Evolutionary conservation across 2,329 filamentous ascomycete species (phyloP), one percentile per base, ranked within the genome.

Genomic region (Onygena corvina): DNA sequence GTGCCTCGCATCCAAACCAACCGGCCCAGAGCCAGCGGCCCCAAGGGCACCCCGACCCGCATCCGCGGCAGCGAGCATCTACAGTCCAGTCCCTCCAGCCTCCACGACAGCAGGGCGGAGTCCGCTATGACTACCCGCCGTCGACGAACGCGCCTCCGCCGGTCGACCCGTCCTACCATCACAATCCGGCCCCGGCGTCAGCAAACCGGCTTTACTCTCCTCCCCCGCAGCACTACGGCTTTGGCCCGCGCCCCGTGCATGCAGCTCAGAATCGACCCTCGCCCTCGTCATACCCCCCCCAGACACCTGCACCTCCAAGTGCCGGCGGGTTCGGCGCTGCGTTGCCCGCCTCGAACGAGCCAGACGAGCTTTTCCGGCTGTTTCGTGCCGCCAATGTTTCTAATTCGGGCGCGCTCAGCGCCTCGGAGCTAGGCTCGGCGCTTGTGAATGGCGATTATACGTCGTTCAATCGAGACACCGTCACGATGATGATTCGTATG

Each of bases 401-500:
- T 78, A 83, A 80, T 50, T 87, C 77, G 47, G 89, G 90, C 16
- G 80, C 88, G 56, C 76, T 98, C 42, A 88, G 84, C 2, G 89
- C 94, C 67, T 75, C 76, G 47, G 90, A 96, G 67, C 81, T 98
- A 9, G 83, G 86, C 7, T 83, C 85, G 1, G 92, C 92, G 16
- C 80, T 98, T 4, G 89, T 96, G 52, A 98, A 98, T 63, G 90
- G 89, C 49, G 92, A 98, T 73, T 95, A 86, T 79, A 86, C 86
- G 1, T 79, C 87, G 3, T 98, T 98, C 65, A 89, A 98, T 67
- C 76, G 81, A 3, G 85, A 94, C 59, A 98, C 92, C 1, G 89
- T 96, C 56, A 84, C 84, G 61, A 94, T 96, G 86, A 95, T 98
- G 89, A 95, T 98, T 58, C 84, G 89, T 63, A 96, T 98, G 92